Base-by-base conservation (phyloP, 1,139 yeast species). In the Taiozyma sp. region DNA sequence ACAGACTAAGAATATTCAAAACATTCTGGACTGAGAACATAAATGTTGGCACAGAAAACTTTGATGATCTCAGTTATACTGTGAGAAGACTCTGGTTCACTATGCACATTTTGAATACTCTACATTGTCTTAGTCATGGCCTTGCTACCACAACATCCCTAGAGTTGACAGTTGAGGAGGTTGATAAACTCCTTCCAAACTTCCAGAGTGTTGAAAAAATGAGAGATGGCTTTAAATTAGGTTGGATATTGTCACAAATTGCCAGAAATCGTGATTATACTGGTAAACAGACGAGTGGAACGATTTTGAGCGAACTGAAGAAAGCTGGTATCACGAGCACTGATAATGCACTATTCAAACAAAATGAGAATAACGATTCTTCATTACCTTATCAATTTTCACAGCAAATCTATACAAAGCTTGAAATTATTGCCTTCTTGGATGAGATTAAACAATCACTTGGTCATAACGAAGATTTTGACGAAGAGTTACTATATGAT, bases 51-150 rank as follows among this genome's bases (percentile, higher is more conserved):
- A 51, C 47, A 10, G 60, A 57, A 24, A 67, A 68, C 51, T 63
- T 60, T 49, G 80, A 76, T 55, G 70, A 71, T 51, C 68, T 73
- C 50, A 69, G 72, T 46, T 56, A 77, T 13, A 69, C 75, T 46
- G 69, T 79, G 51, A 79, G 82, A 13, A 75, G 81, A 56, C 67
- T 83, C 27, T 79, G 78, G 60, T 72, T 76, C 46, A 71, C 76
- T 39, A 60, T 83, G 38, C 69, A 73, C 19, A 64, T 81, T 0
- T 72, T 86, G 48, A 90, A 84, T 63, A 72, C 78, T 28, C 62
- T 83, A 38, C 81, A 80, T 57, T 68, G 84, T 27, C 66, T 85
- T 39, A 74, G 80, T 45, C 83, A 76, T 68, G 91, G 90, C 1
- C 70, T 74, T 1, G 86, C 83, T 44, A 74, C 76, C 51, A 56